Percentiles rank a stretch among this genome's conserved stretches.
Evolutionary conservation across 305 asterid genomes (phyloP).

Genomic region (Euphrasia arctica): DNA sequence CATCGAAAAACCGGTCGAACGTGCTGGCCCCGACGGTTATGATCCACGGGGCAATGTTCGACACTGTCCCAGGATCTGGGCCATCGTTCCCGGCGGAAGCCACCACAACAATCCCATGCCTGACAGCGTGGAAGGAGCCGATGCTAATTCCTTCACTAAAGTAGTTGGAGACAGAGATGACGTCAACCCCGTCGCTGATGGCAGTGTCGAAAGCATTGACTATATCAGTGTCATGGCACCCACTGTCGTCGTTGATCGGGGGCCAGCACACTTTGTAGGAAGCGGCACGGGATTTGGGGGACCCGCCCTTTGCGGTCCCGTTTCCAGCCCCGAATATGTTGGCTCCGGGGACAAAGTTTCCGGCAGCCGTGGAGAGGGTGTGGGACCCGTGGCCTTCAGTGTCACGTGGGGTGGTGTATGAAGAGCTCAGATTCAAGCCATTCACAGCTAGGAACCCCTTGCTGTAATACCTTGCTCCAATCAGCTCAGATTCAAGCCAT

Average conservation of each 20-base stretch:
- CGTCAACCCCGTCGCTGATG: slow-evolving; percentile 1
- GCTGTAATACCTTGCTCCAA: slow-evolving; percentile 11
- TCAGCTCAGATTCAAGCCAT: neutral
- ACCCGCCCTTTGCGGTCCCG: slow-evolving; percentile 9
- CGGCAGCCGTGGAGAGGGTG: slow-evolving; percentile 2
- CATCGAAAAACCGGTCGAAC: neutral
- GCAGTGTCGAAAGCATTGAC: neutral
- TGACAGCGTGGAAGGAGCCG: neutral
- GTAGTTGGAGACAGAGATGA: neutral
- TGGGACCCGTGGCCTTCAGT: neutral
- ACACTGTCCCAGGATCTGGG: neutral
- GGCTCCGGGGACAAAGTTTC: neutral
- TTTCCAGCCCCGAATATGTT: neutral
- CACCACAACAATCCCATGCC: neutral
- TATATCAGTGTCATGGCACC: neutral
- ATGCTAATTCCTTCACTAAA: neutral
- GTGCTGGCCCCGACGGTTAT: slow-evolving; percentile 8
- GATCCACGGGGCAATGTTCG: slow-evolving; percentile 4
- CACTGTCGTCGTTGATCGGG: too few relatives aligned
- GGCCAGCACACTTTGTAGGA: slow-evolving; percentile 1
- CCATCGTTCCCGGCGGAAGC: slow-evolving; percentile 6
- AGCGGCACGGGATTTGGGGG: slow-evolving; percentile 2
- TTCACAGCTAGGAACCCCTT: neutral
- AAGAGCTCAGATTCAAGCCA: neutral
- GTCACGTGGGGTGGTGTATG: neutral